phyloP scores from a whole-genome alignment of 2,329 filamentous ascomycete species.

The Lanzia echinophila region DNA sequence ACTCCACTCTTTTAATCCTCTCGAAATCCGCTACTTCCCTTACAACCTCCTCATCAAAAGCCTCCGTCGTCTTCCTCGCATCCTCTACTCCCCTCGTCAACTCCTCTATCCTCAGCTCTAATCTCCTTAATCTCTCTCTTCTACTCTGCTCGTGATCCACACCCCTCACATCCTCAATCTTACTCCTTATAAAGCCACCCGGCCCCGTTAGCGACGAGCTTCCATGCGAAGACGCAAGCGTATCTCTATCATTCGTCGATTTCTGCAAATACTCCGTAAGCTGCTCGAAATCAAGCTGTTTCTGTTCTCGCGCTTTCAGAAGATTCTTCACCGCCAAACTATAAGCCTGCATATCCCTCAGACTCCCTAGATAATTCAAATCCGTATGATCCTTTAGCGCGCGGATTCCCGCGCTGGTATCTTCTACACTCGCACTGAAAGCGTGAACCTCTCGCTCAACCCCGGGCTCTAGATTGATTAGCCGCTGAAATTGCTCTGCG shows the following conservation, averaged over 20 bases:
- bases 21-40: conserved; percentile 92
- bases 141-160: conserved; percentile 93
- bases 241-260: conserved; percentile 78
- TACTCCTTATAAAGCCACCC: conserved; percentile 80
- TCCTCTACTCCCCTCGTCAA: conserved; percentile 83
- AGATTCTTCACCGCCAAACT: conserved; percentile 79
- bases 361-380: conserved; percentile 86
- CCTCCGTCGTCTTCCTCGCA: conserved; percentile 78
- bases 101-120: conserved; percentile 89
- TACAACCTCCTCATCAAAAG: conserved; percentile 94
- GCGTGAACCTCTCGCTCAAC: conserved; percentile 76
- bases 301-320: conserved; percentile 90
- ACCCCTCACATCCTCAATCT: conserved; percentile 93
- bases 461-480: conserved; percentile 81
- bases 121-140: conserved; percentile 77
- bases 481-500: conserved; percentile 89
- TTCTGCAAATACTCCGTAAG: conserved; percentile 94
- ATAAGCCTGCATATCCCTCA: conserved; percentile 95
- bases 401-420: conserved; percentile 71
- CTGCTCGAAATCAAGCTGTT: conserved; percentile 95
- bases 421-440: conserved; percentile 80
- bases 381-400: conserved; percentile 86
- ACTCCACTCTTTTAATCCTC: conserved; percentile 89
- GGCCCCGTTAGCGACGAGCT: conserved; percentile 62
- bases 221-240: conserved; percentile 51